Evolutionary conservation across 805 yeast genomes (phyloP).

Genomic region (Tetrapisispora iriomotensis): DNA sequence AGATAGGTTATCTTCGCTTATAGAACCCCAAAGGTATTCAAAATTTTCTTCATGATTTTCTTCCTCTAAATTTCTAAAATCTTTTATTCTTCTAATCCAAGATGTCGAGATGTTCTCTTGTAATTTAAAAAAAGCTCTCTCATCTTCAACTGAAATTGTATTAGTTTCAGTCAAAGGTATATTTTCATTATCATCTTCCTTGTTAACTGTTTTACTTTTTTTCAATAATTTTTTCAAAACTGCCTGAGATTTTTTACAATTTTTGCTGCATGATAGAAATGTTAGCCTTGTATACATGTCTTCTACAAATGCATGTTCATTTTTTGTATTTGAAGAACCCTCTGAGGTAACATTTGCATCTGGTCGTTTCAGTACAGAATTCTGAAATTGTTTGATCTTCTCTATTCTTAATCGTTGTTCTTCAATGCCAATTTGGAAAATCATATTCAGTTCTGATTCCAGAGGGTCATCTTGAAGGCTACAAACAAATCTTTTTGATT

Average conservation of each 20-base stretch:
- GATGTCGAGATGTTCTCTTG: conserved; percentile 43
- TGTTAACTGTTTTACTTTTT: not conserved
- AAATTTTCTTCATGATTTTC: conserved; percentile 34
- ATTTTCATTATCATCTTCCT: not conserved
- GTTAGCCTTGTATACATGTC: not conserved
- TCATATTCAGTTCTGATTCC: conserved; percentile 59
- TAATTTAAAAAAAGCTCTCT: conserved; percentile 25
- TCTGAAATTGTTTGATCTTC: conserved; percentile 36
- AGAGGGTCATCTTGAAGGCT: conserved; percentile 84
- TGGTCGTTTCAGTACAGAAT: not conserved
- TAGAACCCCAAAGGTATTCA: conserved; percentile 34
- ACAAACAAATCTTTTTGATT: conserved; percentile 46
- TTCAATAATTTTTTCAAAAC: not conserved
- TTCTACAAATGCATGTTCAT: not conserved
- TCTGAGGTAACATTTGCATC: not conserved
- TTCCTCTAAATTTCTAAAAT: conserved; percentile 34
- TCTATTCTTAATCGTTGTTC: conserved; percentile 56
- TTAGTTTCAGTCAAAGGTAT: not conserved
- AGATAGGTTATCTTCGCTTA: conserved; percentile 30
- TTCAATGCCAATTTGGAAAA: conserved; percentile 53
- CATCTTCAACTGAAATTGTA: conserved; percentile 8
- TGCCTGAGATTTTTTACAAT: not conserved
- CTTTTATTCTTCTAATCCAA: conserved; percentile 61
- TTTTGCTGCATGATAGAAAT: not conserved
- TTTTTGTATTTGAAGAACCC: not conserved